Base-by-base conservation (phyloP, 2,329 filamentous ascomycete species). In the Calonectria pauciramosa region DNA sequence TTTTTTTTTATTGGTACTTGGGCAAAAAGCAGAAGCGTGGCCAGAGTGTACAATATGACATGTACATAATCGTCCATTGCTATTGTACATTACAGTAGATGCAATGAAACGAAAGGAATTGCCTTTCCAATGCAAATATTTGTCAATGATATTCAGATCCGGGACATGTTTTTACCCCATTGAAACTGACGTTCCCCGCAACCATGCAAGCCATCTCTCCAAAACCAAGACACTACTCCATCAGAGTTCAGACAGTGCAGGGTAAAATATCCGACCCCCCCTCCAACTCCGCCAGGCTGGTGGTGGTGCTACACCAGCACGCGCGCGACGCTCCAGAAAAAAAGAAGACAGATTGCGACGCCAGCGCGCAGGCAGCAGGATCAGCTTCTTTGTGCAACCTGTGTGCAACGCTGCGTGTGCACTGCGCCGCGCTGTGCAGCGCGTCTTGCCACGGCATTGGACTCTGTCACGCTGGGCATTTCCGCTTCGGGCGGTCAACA, bases 41-140 rank as follows among this genome's bases (percentile, higher is more conserved):
- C 41, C 34, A 64, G 18, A 54, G 52, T 47, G 26, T 44, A 51
- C 51, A 67, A 32, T 32, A 64, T 30, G 54, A 34, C 34, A 10
- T 49, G 44, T 64, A 51, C 41, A 49, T 59, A 32, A 68, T 65
- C 66, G 70, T 70, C 70, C 70, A 68, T 70, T 69, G 72, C 54
- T 71, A 72, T 76, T 80, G 75, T 76, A 79, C 75, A 73, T 32
- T 79, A 56, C 75, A 73, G 41, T 79, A 56, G 59, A 60, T 54
- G 66, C 59, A 36, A 68, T 71, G 32, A 54, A 38, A 72, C 66
- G 30, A 70, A 75, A 68, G 34, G 56, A 69, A 56, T 72, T 65
- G 44, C 56, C 52, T 73, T 41, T 68, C 36, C n/a, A 44, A 56
- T 60, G 14, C 14, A 64, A 44, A 34, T 52, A 74, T 78, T 74